A percentile compares a stretch with the other conserved stretches of the same genome.
phyloP scores from a whole-genome alignment of 2,329 filamentous ascomycete genomes.

The Neonectria sp. region DNA sequence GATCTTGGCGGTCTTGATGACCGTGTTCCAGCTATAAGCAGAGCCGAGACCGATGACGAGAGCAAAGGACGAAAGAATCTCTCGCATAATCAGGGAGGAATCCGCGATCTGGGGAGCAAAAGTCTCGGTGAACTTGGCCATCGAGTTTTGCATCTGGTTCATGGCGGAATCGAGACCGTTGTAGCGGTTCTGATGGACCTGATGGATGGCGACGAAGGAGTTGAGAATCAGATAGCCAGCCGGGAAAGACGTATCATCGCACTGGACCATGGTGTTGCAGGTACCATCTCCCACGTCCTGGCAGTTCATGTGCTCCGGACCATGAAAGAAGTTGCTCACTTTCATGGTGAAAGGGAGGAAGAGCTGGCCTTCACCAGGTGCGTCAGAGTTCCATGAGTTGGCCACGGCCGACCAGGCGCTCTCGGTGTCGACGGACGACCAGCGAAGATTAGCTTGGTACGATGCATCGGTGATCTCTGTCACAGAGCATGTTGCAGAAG shows the following conservation, averaged over 20 bases:
- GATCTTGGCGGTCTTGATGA: slow-evolving; percentile 18
- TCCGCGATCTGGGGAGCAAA: slow-evolving; percentile 13
- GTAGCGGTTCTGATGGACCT: slow-evolving; percentile 19
- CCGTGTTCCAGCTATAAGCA: slow-evolving; percentile 15
- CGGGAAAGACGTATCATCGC: slow-evolving; percentile 5
- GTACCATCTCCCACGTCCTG: slow-evolving; percentile 15
- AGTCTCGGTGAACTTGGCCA: slow-evolving; percentile 7
- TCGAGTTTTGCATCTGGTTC: slow-evolving; percentile 19
- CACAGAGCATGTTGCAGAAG: slow-evolving; percentile 7
- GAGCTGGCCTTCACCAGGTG: not conserved
- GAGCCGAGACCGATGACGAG: slow-evolving; percentile 11
- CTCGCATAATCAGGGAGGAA: slow-evolving; percentile 2
- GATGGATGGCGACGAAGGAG: slow-evolving; percentile 18
- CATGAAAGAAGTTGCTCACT: slow-evolving; percentile 23
- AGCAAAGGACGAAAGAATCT: slow-evolving; percentile 10
- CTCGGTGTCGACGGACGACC: slow-evolving; percentile 5
- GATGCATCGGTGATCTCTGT: slow-evolving; percentile 15
- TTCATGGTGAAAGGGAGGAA: slow-evolving; percentile 14
- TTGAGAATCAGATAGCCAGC: slow-evolving; percentile 20
- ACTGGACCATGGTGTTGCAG: slow-evolving; percentile 16
- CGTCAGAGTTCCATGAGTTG: slow-evolving; percentile 17
- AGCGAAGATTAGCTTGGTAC: slow-evolving; percentile 9
- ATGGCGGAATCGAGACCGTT: slow-evolving; percentile 10
- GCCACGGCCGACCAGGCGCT: slow-evolving; percentile 11
- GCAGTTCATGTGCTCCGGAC: slow-evolving; percentile 17